phyloP scores from a whole-genome alignment of 2,329 filamentous ascomycete species.

The Ascochyta clinopodiicola region DNA sequence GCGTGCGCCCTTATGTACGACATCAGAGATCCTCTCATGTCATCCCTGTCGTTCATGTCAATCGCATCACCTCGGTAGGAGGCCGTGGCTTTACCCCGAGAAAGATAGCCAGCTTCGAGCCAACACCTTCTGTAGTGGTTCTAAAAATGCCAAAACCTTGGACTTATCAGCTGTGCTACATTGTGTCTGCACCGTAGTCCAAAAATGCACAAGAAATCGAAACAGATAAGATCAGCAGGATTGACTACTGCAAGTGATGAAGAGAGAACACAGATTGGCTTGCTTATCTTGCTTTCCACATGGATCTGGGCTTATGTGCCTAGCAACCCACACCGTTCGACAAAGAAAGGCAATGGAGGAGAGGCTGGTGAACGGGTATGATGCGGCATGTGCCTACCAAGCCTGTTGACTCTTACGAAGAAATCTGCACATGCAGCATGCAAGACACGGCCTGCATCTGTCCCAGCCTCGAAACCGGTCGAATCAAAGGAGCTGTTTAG shows the following conservation, averaged over 20 bases:
- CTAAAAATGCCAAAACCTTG: neutral
- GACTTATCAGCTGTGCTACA: neutral
- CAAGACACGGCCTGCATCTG: conserved; percentile 10
- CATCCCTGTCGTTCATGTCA: conserved; percentile 17
- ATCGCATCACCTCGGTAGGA: conserved; percentile 15
- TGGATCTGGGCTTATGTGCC: conserved; percentile 20
- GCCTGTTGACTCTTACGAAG: conserved; percentile 9
- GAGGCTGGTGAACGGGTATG: conserved; percentile 15
- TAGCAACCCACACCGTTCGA: conserved; percentile 34
- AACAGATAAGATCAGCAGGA: conserved; percentile 6
- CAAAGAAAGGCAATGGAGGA: conserved; percentile 16
- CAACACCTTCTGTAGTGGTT: neutral
- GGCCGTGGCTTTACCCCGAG: conserved; percentile 4
- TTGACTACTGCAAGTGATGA: conserved; percentile 14
- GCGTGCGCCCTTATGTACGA: conserved; percentile 32
- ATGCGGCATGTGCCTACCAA: conserved; percentile 16
- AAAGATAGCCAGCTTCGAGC: neutral
- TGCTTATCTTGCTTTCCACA: conserved; percentile 21
- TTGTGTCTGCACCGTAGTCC: neutral
- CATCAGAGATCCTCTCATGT: conserved; percentile 30
- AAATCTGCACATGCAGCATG: conserved; percentile 21
- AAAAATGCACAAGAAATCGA: neutral
- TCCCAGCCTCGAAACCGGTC: conserved; percentile 14
- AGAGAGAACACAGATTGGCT: conserved; percentile 15
- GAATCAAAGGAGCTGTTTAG: conserved; percentile 7